These are phyloP conservation scores for Delphinella strobiligena DNA, from an alignment of 2,329 filamentous ascomycete species.

Conservation along the genomic window DNA sequence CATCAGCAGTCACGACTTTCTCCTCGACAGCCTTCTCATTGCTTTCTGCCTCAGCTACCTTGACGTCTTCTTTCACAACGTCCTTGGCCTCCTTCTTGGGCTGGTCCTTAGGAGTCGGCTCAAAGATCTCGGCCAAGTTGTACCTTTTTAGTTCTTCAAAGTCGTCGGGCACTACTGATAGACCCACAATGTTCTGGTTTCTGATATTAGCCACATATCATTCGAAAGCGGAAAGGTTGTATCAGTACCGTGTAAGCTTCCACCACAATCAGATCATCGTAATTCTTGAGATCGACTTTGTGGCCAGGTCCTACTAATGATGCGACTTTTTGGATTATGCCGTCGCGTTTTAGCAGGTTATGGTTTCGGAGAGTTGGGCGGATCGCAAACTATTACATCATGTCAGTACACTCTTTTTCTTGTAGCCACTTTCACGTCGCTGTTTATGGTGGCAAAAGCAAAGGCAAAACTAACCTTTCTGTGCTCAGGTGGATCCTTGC, in stretches of 20 bases:
- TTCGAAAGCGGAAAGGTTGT: neutral
- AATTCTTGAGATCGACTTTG: constrained; percentile 65
- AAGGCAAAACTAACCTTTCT: constrained; percentile 36
- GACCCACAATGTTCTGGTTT: constrained; percentile 42
- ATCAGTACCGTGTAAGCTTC: constrained; percentile 66
- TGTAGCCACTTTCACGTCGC: no score
- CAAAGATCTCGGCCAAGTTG: constrained; percentile 65
- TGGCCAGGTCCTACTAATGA: constrained; percentile 53
- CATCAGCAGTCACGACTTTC: constrained; percentile 1
- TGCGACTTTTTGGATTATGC: constrained; percentile 61
- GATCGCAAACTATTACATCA: constrained; percentile 58
- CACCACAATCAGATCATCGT: constrained; percentile 67
- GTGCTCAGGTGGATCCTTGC: constrained; percentile 33
- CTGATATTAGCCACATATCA: neutral
- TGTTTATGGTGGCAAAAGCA: no score
- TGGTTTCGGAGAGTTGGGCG: constrained; percentile 67
- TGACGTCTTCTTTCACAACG: constrained; percentile 12
- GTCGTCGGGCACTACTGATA: constrained; percentile 65
- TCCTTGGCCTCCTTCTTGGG: constrained; percentile 13
- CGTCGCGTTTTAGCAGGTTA: constrained; percentile 52
- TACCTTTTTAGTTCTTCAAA: constrained; percentile 66
- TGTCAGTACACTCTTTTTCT: neutral
- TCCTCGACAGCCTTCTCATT: constrained; percentile 1
- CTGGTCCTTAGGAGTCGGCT: constrained; percentile 29
- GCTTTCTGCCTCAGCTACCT: constrained; percentile 12